A percentile compares a stretch with the other conserved stretches of the same genome.
Conservation (phyloP, 805 yeast species). For the Saccharomycopsis amapae region DNA sequence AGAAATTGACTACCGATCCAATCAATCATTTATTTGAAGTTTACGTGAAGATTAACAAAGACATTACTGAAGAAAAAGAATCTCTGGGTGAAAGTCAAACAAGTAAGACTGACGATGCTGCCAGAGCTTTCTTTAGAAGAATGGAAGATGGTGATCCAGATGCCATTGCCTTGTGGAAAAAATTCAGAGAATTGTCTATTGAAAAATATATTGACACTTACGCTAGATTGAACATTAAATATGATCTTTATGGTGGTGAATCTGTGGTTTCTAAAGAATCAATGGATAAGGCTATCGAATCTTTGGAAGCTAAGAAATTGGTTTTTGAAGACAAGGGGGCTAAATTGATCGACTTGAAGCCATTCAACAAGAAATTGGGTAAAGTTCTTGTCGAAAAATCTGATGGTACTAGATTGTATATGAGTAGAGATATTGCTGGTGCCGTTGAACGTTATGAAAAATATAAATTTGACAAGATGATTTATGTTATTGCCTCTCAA, state of each 20-base stretch:
- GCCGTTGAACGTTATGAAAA: slow-evolving; percentile 83
- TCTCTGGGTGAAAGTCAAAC: slow-evolving; percentile 37
- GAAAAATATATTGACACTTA: slow-evolving; percentile 80
- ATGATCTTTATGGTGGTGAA: slow-evolving; percentile 90
- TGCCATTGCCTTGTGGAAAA: slow-evolving; percentile 73
- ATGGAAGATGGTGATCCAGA: slow-evolving; percentile 92
- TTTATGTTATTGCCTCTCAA: slow-evolving; percentile 92
- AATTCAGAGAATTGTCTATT: slow-evolving; percentile 87
- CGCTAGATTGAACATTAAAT: slow-evolving; percentile 83
- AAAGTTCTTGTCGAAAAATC: slow-evolving; percentile 88
- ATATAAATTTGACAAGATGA: slow-evolving; percentile 88
- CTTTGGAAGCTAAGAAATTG: slow-evolving; percentile 60
- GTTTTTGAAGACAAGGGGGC: slow-evolving; percentile 90
- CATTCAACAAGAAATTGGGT: slow-evolving; percentile 84
- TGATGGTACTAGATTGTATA: slow-evolving; percentile 90
- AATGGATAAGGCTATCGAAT: slow-evolving; percentile 58
- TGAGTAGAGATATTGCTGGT: slow-evolving; percentile 96
- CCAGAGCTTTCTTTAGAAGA: slow-evolving; percentile 76
- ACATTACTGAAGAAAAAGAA: slow-evolving; percentile 52
- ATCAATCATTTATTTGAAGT: slow-evolving; percentile 92
- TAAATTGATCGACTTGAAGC: slow-evolving; percentile 72
- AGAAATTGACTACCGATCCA: slow-evolving; percentile 65
- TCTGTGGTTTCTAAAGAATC: slow-evolving; percentile 77
- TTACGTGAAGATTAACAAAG: slow-evolving; percentile 80
- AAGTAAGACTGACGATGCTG: slow-evolving; percentile 60